Evolutionary conservation across 192 early-diverging fungal species (phyloP).

Genomic region (Entomortierella parvispora): DNA sequence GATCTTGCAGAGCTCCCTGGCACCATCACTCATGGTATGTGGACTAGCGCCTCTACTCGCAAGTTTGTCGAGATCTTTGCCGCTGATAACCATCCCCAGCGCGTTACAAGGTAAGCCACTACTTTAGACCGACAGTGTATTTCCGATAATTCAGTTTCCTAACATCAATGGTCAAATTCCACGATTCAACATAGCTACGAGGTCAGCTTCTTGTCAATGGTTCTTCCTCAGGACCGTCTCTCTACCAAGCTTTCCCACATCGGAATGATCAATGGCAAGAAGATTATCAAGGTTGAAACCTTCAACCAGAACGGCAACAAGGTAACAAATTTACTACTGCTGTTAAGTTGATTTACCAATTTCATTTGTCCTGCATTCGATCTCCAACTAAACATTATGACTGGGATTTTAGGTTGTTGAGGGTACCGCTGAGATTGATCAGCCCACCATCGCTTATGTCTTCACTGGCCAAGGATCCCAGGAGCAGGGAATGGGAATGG

Average conservation of each 20-base stretch:
- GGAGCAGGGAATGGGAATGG: slow-evolving; percentile 96
- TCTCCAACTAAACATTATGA: not conserved
- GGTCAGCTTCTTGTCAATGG: slow-evolving; percentile 94
- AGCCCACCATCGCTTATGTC: slow-evolving; percentile 89
- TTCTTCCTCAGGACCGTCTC: slow-evolving; percentile 88
- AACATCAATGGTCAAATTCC: too few species aligned
- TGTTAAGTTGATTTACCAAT: not conserved
- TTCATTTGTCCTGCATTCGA: not conserved
- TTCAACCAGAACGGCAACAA: slow-evolving; percentile 85
- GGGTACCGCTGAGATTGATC: slow-evolving; percentile 94
- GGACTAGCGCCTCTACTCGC: slow-evolving; percentile 93
- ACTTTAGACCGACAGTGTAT: not conserved
- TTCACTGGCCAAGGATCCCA: slow-evolving; percentile 98
- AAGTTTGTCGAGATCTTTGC: slow-evolving; percentile 97
- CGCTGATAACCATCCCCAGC: slow-evolving; percentile 91
- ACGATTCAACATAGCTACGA: slow-evolving; percentile 60
- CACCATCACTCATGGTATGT: slow-evolving; percentile 98
- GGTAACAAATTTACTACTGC: slow-evolving; percentile 7
- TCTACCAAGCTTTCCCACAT: slow-evolving; percentile 91
- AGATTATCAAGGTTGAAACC: slow-evolving; percentile 92
- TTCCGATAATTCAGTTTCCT: too few species aligned
- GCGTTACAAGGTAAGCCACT: slow-evolving; percentile 68
- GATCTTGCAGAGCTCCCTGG: slow-evolving; percentile 89
- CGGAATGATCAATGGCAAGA: slow-evolving; percentile 96
- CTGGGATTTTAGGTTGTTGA: slow-evolving; percentile 69